Percentiles rank a stretch among this genome's conserved stretches.
phyloP scores from a whole-genome alignment of 495 filamentous ascomycete genomes.

The Thermothielavioides terrestris region DNA sequence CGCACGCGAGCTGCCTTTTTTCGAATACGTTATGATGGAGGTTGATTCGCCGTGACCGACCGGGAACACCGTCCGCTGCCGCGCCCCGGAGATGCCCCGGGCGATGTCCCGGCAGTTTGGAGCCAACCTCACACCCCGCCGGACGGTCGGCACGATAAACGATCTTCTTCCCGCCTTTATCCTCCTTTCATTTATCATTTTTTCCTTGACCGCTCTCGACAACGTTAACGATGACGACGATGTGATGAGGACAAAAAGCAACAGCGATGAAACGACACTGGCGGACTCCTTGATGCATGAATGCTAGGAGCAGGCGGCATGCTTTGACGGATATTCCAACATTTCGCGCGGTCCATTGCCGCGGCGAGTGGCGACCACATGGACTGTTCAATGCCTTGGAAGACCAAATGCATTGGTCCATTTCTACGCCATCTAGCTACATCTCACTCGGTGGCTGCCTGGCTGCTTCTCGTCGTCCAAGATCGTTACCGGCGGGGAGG shows the following conservation, averaged over 20 bases:
- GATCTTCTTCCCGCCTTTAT: neutral
- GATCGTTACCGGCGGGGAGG: neutral
- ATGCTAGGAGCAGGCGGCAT: conserved; percentile 2
- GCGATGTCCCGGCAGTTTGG: no score
- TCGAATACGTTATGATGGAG: conserved; percentile 37
- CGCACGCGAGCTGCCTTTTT: conserved; percentile 43
- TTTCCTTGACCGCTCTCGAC: neutral
- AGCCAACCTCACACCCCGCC: no score
- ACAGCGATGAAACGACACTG: neutral
- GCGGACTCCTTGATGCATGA: neutral
- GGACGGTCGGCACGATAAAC: neutral
- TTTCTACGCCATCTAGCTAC: no score
- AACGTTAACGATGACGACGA: conserved; percentile 7
- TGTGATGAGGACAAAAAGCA: conserved; percentile 1
- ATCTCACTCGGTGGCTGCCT: no score
- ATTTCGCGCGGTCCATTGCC: neutral
- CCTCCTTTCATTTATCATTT: neutral
- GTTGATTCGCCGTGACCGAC: conserved; percentile 37
- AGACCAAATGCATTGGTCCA: neutral
- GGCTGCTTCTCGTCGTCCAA: neutral
- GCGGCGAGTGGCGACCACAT: no score
- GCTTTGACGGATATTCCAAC: neutral
- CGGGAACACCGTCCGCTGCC: no score
- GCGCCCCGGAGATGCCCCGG: no score
- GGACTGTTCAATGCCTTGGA: neutral